Percentiles rank a stretch among this genome's conserved stretches.
phyloP scores from a whole-genome alignment of 352 stramenopile genomes.

The Pythium aristosporum region DNA sequence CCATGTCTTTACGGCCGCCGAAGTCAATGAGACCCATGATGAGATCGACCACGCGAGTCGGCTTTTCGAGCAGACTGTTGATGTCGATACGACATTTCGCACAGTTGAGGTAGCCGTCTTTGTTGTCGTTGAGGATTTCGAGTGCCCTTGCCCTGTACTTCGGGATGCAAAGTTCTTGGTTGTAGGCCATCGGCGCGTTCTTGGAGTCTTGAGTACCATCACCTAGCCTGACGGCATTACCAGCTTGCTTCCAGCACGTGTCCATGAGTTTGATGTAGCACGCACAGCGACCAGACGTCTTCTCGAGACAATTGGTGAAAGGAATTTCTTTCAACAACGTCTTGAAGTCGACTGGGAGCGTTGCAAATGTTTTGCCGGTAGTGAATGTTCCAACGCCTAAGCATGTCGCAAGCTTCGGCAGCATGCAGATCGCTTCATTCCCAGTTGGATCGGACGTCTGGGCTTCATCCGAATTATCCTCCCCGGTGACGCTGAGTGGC shows the following conservation, averaged over 20 bases:
- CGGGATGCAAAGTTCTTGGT: constrained; percentile 62
- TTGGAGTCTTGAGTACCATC: constrained; percentile 6
- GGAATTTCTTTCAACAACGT: constrained; percentile 56
- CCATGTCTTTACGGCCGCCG: constrained; percentile 53
- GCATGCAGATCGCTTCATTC: constrained; percentile 33
- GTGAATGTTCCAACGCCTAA: constrained; percentile 58
- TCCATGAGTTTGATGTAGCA: constrained; percentile 76
- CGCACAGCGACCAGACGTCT: constrained; percentile 52
- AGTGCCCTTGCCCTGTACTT: constrained; percentile 48
- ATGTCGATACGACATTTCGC: constrained; percentile 70
- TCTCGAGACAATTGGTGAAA: constrained; percentile 70
- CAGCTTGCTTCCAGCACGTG: constrained; percentile 58
- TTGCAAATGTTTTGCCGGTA: constrained; percentile 35
- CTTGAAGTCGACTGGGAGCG: constrained; percentile 75
- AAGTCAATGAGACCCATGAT: constrained; percentile 48
- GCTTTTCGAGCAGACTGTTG: constrained; percentile 64
- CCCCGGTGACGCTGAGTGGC: background rate
- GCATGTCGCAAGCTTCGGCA: constrained; percentile 68
- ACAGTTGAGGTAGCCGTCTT: constrained; percentile 69
- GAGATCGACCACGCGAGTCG: constrained; percentile 53
- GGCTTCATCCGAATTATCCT: constrained; percentile 6
- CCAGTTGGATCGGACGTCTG: constrained; percentile 1
- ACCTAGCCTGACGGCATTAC: constrained; percentile 23
- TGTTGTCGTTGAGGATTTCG: constrained; percentile 50
- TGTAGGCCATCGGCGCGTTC: constrained; percentile 35